Base-by-base conservation (phyloP, 2,329 filamentous ascomycete genomes). In the Aspergillus aculeatinus region DNA sequence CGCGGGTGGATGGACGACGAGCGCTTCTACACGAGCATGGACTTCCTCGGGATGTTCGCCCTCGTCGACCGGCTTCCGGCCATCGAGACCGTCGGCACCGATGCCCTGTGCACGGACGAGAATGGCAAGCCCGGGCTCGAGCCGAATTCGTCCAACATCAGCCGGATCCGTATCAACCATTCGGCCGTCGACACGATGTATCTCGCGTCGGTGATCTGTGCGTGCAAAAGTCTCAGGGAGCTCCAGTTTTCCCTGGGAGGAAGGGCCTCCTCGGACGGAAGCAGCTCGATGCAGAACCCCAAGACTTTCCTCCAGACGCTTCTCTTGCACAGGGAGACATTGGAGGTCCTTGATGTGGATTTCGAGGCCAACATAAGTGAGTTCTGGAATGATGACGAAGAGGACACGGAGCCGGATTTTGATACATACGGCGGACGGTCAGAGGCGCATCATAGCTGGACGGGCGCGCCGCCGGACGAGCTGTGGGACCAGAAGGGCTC, bases 271-370 rank as follows among this genome's bases (percentile, higher is more conserved):
- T 29, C 27, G 7, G 27, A 29, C 27, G 27, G 27, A 27, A 27
- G 27, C 27, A 27, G 27, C 7, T 9, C 44, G 10, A 23, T 27
- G 0, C 60, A 68, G 56, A 67, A 62, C 51, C 51, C 59, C 14
- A 60, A 61, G 39, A 57, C 60, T n/a, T 59, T 69, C 12, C 55
- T 69, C 31, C 62, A 67, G 48, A 39, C 57, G 2, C 44, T 66
- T 9, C 64, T 57, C 2, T 21, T 47, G 1, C 64, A 70, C 51
- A 68, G 58, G 19, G 4, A 58, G 4, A 69, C 64, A 2, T 39
- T 70, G 11, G 64, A 69, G 39, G 47, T 60, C 1, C 52, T 70
- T 2, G 57, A 70, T 53, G 6, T 70, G 2, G 60, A 69, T 25
- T 42, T 42, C 2, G 61, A 67, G 5, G 11, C 23, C 21, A 12